Percentiles rank a stretch among this genome's conserved stretches.
Conservation (phyloP, 352 stramenopile species). For the Globisporangium abappressorium region DNA sequence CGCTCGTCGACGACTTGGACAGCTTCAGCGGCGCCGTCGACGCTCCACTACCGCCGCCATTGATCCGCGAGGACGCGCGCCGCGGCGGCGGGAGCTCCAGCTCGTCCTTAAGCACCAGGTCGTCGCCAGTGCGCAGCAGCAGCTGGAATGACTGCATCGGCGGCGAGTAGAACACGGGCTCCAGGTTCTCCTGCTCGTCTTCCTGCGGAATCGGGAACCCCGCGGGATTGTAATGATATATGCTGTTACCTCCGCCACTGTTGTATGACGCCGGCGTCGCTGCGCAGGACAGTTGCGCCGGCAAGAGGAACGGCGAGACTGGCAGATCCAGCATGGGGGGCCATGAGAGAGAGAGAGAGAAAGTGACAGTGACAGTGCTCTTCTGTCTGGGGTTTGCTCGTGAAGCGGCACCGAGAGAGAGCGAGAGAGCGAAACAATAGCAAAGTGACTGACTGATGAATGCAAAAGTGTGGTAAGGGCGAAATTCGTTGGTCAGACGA, state of each 20-base stretch:
- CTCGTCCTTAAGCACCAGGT: slow-evolving; percentile 12
- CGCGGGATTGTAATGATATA: background rate
- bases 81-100: background rate
- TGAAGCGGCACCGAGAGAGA: background rate
- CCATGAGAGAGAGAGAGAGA: background rate
- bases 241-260: background rate
- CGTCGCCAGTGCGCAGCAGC: slow-evolving; percentile 6
- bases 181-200: background rate
- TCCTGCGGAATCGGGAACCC: background rate
- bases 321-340: slow-evolving; percentile 5
- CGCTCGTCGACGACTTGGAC: background rate
- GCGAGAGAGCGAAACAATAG: no score
- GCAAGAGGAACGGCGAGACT: slow-evolving; percentile 10
- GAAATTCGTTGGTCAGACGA: slow-evolving; percentile 1
- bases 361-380: background rate
- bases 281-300: background rate
- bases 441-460: no score
- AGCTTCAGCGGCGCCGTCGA: background rate
- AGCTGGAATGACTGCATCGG: slow-evolving; percentile 12
- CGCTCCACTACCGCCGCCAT: no score
- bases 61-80: background rate
- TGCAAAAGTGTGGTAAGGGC: background rate
- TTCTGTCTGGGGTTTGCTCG: background rate
- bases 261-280: background rate
- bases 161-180: slow-evolving; percentile 11